Evolutionary conservation across 2,329 filamentous ascomycete genomes (phyloP).

Genomic region (Colletotrichum lentis): DNA sequence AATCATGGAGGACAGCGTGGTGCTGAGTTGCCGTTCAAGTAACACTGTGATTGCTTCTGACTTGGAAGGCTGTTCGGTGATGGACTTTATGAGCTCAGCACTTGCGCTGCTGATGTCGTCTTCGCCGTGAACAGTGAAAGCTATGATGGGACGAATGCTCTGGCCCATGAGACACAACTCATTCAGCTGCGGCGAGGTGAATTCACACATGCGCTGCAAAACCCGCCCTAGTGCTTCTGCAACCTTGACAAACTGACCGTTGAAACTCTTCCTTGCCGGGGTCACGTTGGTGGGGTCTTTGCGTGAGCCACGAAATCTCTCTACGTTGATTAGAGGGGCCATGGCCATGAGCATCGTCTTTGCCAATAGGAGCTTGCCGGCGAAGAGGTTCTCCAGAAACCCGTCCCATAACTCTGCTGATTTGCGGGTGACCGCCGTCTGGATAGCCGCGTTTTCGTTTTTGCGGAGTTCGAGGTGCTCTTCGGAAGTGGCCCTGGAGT

Average conservation of each 20-base stretch:
- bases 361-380: conserved; percentile 75
- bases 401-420: conserved; percentile 82
- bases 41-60: conserved; percentile 59
- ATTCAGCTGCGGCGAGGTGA: conserved; percentile 73
- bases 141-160: conserved; percentile 77
- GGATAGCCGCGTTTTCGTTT: conserved; percentile 55
- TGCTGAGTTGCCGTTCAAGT: conserved; percentile 54
- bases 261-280: conserved; percentile 73
- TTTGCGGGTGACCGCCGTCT: conserved; percentile 72
- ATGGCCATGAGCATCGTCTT: conserved; percentile 76
- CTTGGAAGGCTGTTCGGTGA: conserved; percentile 72
- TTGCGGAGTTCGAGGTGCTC: conserved; percentile 45
- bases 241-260: conserved; percentile 69
- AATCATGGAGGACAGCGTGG: conserved; percentile 55
- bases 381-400: conserved; percentile 72
- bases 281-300: conserved; percentile 52
- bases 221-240: conserved; percentile 72
- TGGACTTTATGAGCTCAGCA: conserved; percentile 81
- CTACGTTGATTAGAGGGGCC: conserved; percentile 75
- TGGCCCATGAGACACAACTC: conserved; percentile 72
- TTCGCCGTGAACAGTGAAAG: conserved; percentile 82
- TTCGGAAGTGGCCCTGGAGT: conserved; percentile 54
- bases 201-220: conserved; percentile 80
- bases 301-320: conserved; percentile 71
- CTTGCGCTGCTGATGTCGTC: conserved; percentile 80